Evolutionary conservation across 345 rosid species (phyloP).

Genomic region (Eucalyptus pauciflora): DNA sequence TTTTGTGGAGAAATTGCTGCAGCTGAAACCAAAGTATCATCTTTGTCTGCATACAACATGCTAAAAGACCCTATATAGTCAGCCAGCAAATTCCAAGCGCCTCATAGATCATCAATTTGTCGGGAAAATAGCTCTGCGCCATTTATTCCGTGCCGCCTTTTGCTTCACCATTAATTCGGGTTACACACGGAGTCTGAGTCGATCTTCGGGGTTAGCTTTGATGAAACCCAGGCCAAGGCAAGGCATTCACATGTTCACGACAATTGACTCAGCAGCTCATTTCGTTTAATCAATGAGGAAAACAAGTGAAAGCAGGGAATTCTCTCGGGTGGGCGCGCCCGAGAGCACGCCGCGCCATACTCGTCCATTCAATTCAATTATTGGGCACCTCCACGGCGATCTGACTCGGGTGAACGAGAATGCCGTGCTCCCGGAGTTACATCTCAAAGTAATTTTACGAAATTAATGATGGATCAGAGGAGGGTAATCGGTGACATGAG

Average conservation of each 20-base stretch:
- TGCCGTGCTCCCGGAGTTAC: background rate
- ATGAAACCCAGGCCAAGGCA: background rate
- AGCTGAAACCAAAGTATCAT: background rate
- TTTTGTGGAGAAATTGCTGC: background rate
- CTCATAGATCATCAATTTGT: background rate
- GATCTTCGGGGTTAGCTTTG: rapidly evolving
- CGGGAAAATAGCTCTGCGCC: background rate
- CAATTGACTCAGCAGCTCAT: too few relatives aligned
- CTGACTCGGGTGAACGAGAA: background rate
- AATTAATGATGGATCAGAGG: background rate
- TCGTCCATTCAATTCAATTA: too few relatives aligned
- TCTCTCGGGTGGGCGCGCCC: background rate
- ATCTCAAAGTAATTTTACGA: background rate
- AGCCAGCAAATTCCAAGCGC: background rate
- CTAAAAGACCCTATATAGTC: background rate
- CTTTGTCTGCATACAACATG: background rate
- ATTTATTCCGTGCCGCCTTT: background rate
- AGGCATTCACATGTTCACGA: too few relatives aligned
- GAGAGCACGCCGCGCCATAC: background rate
- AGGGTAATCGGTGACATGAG: background rate
- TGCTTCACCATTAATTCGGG: background rate
- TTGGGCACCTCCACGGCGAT: background rate
- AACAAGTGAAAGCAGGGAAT: too few relatives aligned
- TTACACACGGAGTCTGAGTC: background rate
- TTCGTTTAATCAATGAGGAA: too few relatives aligned